Percentiles rank a stretch among this genome's conserved stretches.
Conservation (phyloP, 2,329 filamentous ascomycete genomes). For the Pestalotiopsis sp. region DNA sequence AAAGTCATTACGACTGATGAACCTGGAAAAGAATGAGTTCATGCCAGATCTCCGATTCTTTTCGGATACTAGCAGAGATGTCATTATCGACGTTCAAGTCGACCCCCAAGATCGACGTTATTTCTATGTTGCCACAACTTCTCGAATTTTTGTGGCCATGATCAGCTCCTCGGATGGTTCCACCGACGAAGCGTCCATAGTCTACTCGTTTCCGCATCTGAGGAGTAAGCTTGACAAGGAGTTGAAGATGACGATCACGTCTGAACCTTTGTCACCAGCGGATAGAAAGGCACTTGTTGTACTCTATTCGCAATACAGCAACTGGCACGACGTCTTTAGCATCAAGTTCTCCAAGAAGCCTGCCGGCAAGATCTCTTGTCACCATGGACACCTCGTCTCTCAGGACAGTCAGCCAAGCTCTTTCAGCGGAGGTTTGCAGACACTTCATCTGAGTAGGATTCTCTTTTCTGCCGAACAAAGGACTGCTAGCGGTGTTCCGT, state of each 20-base stretch:
- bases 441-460: constrained; percentile 22
- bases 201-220: constrained; percentile 48
- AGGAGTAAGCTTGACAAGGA: constrained; percentile 37
- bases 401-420: neutral
- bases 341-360: constrained; percentile 21
- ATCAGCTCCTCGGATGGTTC: constrained; percentile 18
- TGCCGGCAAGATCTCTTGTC: constrained; percentile 22
- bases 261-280: constrained; percentile 17
- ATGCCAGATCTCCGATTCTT: constrained; percentile 27
- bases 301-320: constrained; percentile 25
- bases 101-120: constrained; percentile 28
- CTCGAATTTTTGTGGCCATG: constrained; percentile 28
- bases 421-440: constrained; percentile 15
- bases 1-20: constrained; percentile 28
- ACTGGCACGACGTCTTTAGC: constrained; percentile 28
- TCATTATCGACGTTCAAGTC: constrained; percentile 28
- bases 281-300: constrained; percentile 22
- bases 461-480: constrained; percentile 17
- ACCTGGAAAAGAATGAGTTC: constrained; percentile 24
- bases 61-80: constrained; percentile 20
- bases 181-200: constrained; percentile 27
- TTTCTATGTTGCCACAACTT: constrained; percentile 31
- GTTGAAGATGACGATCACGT: constrained; percentile 41
- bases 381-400: constrained; percentile 21
- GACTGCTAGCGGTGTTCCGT: neutral